Base-by-base conservation (phyloP, 148 eudicot species). In the Cornus controversa region DNA sequence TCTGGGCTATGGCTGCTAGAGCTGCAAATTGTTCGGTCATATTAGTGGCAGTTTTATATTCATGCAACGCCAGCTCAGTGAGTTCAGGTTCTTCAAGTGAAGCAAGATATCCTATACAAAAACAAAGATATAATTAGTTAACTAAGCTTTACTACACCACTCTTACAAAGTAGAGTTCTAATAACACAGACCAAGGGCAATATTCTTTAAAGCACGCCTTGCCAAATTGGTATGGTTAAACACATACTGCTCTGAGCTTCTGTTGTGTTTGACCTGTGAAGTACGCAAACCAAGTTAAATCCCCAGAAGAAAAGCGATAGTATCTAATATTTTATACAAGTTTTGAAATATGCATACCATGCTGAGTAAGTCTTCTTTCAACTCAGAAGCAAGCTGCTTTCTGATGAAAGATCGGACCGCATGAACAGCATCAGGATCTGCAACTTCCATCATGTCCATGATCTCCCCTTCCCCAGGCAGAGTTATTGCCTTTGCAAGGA, bases 381-480 rank as follows among this genome's bases (percentile, higher is more conserved):
- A 80, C 80, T 87, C 90, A 70, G 86, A 86, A 83, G 98, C 99
- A 79, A 96, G 91, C 84, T 96, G 91, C 83, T 93, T 93, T 76
- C 76, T 88, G 58, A 96, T 91, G 82, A 93, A 96, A 67, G 87
- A 73, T 69, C 97, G 84, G 73, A 96, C 97, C 8, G 94, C 92
- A 79, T 96, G 94, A 74, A 96, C 98, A 80, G 99, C 99, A 86
- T 96, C 98, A 25, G 99, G 99, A 77, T 96, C 99, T 1, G 99
- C 99, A 81, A 93, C 91, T 73, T 85, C 91, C 99, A 96, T 93
- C 88, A 96, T 80, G 80, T 96, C 99, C 99, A 96, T 93, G 75
- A 96, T 86, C 85, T 96, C 99, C 36, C 99, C 98, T 78, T 82
- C 89, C 78, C 97, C 92, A 24, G 99, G 99, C 71, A 96, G 86